Evolutionary conservation across 495 filamentous ascomycete genomes (phyloP).

Genomic region (Podospora tetraspora): DNA sequence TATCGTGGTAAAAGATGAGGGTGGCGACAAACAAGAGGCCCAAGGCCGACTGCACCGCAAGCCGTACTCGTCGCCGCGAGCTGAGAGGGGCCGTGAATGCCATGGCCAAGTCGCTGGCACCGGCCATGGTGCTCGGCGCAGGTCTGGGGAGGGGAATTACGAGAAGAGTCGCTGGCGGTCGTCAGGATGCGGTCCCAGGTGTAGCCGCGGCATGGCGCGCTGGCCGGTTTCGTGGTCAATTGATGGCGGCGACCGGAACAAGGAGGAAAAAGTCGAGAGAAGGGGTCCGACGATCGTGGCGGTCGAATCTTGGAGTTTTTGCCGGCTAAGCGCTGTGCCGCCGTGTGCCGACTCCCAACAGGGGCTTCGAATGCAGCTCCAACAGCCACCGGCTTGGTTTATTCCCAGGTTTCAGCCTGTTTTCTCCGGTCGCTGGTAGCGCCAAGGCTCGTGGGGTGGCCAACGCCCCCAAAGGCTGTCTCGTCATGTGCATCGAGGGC

Average conservation of each 20-base stretch:
- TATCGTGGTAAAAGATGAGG: neutral
- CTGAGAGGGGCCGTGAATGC: neutral
- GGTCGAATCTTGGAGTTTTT: neutral
- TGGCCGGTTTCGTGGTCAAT: neutral
- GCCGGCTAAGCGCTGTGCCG: slow-evolving; percentile 7
- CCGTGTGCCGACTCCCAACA: neutral
- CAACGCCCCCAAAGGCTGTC: neutral
- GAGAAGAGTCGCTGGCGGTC: neutral
- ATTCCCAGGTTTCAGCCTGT: neutral
- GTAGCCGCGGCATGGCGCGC: neutral
- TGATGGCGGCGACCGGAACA: neutral
- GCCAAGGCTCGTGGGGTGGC: too few relatives aligned
- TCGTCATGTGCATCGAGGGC: neutral
- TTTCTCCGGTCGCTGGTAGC: neutral
- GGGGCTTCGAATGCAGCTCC: neutral
- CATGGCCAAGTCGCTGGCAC: neutral
- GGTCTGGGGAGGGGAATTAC: neutral
- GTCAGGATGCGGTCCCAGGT: neutral
- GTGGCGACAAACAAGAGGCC: neutral
- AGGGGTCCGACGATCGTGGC: neutral
- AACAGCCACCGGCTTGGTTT: neutral
- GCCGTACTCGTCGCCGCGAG: neutral
- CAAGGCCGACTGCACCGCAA: neutral
- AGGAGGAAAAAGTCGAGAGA: neutral
- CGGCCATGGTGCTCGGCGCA: neutral